Evolutionary conservation across 352 stramenopile species (phyloP).

Genomic region (Phytopythium chamaehyphon): DNA sequence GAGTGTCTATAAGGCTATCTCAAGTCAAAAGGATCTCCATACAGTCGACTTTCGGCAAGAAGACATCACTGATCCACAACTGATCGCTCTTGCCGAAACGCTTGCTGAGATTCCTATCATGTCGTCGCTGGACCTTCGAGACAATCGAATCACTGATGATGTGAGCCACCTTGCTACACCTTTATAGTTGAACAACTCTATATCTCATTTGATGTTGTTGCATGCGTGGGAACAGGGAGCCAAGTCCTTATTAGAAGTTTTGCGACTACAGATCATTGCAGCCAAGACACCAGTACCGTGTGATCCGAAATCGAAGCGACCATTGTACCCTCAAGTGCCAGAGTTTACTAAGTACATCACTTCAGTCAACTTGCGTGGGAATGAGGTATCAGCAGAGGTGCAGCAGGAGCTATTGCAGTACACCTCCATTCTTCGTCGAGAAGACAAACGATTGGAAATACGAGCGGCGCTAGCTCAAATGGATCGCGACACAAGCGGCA

Average conservation of each 20-base stretch:
- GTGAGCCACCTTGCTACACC: constrained; percentile 18
- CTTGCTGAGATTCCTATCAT: constrained; percentile 75
- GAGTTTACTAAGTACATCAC: constrained; percentile 73
- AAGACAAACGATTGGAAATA: constrained; percentile 81
- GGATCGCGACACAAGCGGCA: constrained; percentile 47
- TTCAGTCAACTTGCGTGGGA: constrained; percentile 71
- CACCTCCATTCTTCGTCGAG: constrained; percentile 60
- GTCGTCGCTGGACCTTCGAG: constrained; percentile 65
- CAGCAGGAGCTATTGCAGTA: constrained; percentile 73
- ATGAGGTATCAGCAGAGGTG: constrained; percentile 58
- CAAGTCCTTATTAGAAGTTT: constrained; percentile 65
- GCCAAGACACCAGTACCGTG: constrained; percentile 54
- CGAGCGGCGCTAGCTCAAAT: constrained; percentile 65
- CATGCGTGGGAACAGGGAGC: constrained; percentile 39
- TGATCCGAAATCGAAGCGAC: constrained; percentile 48
- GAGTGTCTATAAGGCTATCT: constrained; percentile 86
- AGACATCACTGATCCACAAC: constrained; percentile 74
- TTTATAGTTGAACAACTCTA: background rate
- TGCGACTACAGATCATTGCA: constrained; percentile 70
- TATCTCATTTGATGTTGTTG: background rate
- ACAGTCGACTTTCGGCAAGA: constrained; percentile 72
- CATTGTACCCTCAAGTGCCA: constrained; percentile 31
- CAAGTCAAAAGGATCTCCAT: constrained; percentile 73
- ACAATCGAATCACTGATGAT: constrained; percentile 80
- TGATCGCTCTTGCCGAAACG: constrained; percentile 74